A percentile compares a stretch with the other conserved stretches of the same genome.
phyloP scores from a whole-genome alignment of 2,329 filamentous ascomycete species.

The Neoscytalidium dimidiatum region DNA sequence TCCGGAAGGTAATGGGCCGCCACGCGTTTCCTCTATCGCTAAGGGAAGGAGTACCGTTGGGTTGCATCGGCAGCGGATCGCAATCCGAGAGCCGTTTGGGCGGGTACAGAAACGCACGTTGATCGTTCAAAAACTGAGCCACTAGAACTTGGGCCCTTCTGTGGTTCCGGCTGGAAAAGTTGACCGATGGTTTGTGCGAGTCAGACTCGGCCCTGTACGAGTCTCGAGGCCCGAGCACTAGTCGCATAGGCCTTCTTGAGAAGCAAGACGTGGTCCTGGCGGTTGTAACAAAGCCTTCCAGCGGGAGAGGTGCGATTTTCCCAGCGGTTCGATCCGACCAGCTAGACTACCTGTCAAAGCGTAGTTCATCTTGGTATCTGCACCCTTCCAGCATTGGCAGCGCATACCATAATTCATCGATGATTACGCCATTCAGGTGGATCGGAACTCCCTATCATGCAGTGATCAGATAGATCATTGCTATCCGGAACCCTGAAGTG shows the following conservation, averaged over 20 bases:
- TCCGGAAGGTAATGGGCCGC: neutral
- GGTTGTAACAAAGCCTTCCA: neutral
- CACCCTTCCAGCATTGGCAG: too few relatives aligned
- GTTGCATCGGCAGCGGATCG: conserved; percentile 13
- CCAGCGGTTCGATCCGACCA: neutral
- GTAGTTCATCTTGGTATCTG: too few relatives aligned
- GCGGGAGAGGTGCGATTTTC: neutral
- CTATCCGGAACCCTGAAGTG: too few relatives aligned
- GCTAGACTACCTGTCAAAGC: neutral
- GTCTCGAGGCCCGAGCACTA: neutral
- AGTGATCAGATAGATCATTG: too few relatives aligned
- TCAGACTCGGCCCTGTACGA: neutral
- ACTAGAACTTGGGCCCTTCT: neutral
- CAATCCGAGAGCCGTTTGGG: conserved; percentile 7
- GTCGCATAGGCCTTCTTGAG: neutral
- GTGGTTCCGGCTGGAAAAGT: neutral
- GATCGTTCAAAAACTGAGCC: neutral
- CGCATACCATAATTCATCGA: too few relatives aligned
- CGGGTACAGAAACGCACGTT: neutral
- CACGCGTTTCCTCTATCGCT: neutral
- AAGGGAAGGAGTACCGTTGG: conserved; percentile 8
- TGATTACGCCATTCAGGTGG: too few relatives aligned
- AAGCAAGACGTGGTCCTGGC: neutral
- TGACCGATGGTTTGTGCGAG: neutral
- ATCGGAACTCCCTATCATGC: too few relatives aligned